Base-by-base conservation (phyloP, 2,329 filamentous ascomycete species). In the Penicillium frequentans region DNA sequence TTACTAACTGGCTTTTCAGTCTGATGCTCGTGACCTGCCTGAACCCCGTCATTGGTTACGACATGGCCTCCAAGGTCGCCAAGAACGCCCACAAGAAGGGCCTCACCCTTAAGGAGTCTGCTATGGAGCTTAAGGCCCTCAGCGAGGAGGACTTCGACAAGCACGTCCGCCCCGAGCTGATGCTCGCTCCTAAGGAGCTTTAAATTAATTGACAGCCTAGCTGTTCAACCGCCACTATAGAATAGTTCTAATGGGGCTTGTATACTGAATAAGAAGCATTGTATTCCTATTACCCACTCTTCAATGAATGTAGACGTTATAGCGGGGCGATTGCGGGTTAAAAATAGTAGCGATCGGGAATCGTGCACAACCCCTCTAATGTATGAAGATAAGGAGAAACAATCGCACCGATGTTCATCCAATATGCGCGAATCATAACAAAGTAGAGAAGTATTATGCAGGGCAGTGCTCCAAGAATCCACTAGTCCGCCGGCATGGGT, bases 11-110 rank as follows among this genome's bases (percentile, higher is more conserved):
- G 64, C 51, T 56, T 27, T 33, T 48, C 66, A 96, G 91, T 73
- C 84, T 99, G 69, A 99, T 99, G 95, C 85, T 98, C 65, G 95
- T 98, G 35, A 99, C 95, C 64, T 97, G 93, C 83, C 84, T 98
- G 62, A 97, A 97, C 84, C 92, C 93, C 67, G 91, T 96, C 77
- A 97, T 98, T 73, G 93, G 93, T 59, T 96, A 97, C 78, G 93
- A 97, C 75, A 96, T 96, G 90, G 93, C 93, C 52, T 92, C 88
- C 78, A 96, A 96, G 83, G 93, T 96, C 24, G 93, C 93, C 71
- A 97, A 97, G 88, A 96, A 99, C 73, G 95, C 95, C 16, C 95
- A 99, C 82, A 97, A 97, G 86, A 98, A 98, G 86, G 92, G 92
- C 33, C 79, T 93, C 51, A 97, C 92, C 24, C 85, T 99, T 57